Evolutionary conservation across 2,329 filamentous ascomycete species (phyloP).

Genomic region (Pyrenochaeta sp.): DNA sequence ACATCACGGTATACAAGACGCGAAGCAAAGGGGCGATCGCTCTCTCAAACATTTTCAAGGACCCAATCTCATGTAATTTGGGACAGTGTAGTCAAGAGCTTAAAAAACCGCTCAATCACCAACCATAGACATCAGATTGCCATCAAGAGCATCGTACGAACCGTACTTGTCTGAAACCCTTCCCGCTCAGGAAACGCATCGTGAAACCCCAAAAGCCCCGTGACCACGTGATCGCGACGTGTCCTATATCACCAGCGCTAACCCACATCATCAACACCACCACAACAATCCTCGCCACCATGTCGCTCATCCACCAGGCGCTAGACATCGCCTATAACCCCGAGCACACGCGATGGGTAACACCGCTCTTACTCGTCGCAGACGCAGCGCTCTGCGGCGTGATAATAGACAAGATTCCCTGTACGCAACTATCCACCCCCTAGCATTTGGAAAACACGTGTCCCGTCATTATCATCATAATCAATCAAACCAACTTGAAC

Average conservation of each 20-base stretch:
- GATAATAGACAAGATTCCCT: slow-evolving; percentile 83
- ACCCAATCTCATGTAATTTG: too few relatives aligned
- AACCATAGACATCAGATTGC: slow-evolving; percentile 11
- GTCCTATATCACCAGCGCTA: slow-evolving; percentile 30
- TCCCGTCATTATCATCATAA: too few relatives aligned
- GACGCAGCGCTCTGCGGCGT: slow-evolving; percentile 77
- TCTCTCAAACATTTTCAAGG: too few relatives aligned
- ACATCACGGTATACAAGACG: too few relatives aligned
- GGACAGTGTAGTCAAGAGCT: too few relatives aligned
- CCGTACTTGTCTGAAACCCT: slow-evolving; percentile 36
- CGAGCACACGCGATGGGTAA: slow-evolving; percentile 68
- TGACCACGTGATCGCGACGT: slow-evolving; percentile 32
- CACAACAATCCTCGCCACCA: slow-evolving; percentile 16
- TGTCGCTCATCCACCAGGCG: slow-evolving; percentile 49
- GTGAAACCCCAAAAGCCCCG: slow-evolving; percentile 31
- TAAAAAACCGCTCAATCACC: too few relatives aligned
- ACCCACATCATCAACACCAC: slow-evolving; percentile 10
- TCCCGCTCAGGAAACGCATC: slow-evolving; percentile 26
- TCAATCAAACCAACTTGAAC: background rate
- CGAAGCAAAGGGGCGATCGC: too few relatives aligned
- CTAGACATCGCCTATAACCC: slow-evolving; percentile 60
- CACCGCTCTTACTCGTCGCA: slow-evolving; percentile 70
- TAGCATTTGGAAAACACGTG: slow-evolving; percentile 7
- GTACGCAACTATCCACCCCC: slow-evolving; percentile 60
- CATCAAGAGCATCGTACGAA: slow-evolving; percentile 28